phyloP scores from a whole-genome alignment of 192 early-diverging fungal species.

The Coemansia sp. region DNA sequence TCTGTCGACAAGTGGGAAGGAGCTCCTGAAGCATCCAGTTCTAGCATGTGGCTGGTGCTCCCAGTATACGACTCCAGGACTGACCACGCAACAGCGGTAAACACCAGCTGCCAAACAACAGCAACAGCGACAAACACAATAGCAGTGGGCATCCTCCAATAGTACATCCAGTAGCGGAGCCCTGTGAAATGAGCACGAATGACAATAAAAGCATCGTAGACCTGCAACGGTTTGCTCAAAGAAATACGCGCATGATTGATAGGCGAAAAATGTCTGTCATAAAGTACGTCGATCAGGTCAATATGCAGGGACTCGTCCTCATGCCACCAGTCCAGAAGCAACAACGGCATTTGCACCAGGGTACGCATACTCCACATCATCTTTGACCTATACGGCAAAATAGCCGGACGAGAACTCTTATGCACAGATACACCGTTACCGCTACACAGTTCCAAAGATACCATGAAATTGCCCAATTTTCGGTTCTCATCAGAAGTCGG shows the following conservation, averaged over 20 bases:
- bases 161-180: slow-evolving; percentile 74
- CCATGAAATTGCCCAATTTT: slow-evolving; percentile 68
- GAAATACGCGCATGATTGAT: slow-evolving; percentile 54
- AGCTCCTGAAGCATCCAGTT: not conserved
- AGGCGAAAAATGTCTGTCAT: slow-evolving; percentile 53
- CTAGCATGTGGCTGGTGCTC: not conserved
- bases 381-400: slow-evolving; percentile 36
- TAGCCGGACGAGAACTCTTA: slow-evolving; percentile 53
- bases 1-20: not conserved
- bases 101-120: slow-evolving; percentile 56
- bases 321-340: slow-evolving; percentile 48
- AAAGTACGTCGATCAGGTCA: slow-evolving; percentile 56
- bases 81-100: slow-evolving; percentile 46
- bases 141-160: slow-evolving; percentile 66
- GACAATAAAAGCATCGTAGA: slow-evolving; percentile 52
- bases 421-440: slow-evolving; percentile 34
- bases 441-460: slow-evolving; percentile 56
- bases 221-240: slow-evolving; percentile 59
- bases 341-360: slow-evolving; percentile 34
- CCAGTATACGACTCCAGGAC: slow-evolving; percentile 39
- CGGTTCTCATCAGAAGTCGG: slow-evolving; percentile 64
- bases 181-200: slow-evolving; percentile 66
- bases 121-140: slow-evolving; percentile 58
- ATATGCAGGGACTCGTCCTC: slow-evolving; percentile 56
- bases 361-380: slow-evolving; percentile 18